A percentile compares a stretch with the other conserved stretches of the same genome.
Evolutionary conservation across 1,284 basidiomycete species (phyloP).

Genomic region (Puccinia horiana): DNA sequence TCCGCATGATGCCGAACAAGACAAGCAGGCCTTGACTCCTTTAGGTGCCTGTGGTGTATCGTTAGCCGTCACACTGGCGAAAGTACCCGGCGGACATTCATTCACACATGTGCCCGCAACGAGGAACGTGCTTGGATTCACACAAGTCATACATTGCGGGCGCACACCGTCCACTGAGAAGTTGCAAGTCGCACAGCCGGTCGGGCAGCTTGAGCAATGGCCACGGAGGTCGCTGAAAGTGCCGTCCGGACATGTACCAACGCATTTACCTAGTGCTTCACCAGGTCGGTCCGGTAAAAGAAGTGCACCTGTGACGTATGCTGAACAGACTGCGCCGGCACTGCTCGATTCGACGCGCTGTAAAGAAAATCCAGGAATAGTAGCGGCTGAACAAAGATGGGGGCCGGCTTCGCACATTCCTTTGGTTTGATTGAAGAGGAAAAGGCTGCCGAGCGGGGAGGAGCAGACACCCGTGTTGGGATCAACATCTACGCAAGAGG

Average conservation of each 20-base stretch:
- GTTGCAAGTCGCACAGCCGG: slow-evolving; percentile 24
- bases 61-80: slow-evolving; percentile 14
- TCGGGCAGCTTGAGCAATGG: slow-evolving; percentile 14
- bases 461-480: slow-evolving; percentile 27
- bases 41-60: slow-evolving; percentile 11
- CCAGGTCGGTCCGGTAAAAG: slow-evolving; percentile 23
- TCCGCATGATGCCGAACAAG: slow-evolving; percentile 25
- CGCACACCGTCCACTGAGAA: not conserved
- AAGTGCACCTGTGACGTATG: slow-evolving; percentile 28
- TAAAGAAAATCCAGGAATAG: slow-evolving; percentile 40
- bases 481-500: slow-evolving; percentile 34
- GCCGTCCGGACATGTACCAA: slow-evolving; percentile 24
- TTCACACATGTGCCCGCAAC: slow-evolving; percentile 2
- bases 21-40: slow-evolving; percentile 26
- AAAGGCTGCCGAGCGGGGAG: slow-evolving; percentile 14
- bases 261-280: not conserved
- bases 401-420: slow-evolving; percentile 39
- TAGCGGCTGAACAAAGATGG: slow-evolving; percentile 28
- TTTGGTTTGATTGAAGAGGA: slow-evolving; percentile 36
- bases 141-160: slow-evolving; percentile 21
- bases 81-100: slow-evolving; percentile 25
- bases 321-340: slow-evolving; percentile 19
- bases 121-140: not conserved
- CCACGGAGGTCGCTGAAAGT: slow-evolving; percentile 30
- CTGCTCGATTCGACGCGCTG: not conserved